These are phyloP conservation scores for Acanthamoeba healyi DNA, from an alignment of 208 protist species.

Conservation along the genomic window DNA sequence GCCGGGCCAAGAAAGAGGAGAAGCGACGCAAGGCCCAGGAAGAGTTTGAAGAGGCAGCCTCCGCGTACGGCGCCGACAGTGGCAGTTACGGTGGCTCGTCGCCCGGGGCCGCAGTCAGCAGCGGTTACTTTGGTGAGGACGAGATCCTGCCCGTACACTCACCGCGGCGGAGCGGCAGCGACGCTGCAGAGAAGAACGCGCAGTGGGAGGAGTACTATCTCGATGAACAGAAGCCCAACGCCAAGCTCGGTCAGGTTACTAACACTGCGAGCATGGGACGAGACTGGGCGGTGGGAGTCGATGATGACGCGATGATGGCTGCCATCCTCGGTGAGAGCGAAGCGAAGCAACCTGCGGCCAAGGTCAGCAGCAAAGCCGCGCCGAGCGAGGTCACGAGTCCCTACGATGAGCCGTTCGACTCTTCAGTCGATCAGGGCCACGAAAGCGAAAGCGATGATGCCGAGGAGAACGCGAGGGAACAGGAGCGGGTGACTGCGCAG, in stretches of 20 bases:
- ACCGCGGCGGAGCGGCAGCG: neutral
- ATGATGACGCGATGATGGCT: neutral
- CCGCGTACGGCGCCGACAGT: neutral
- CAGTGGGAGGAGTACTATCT: constrained; percentile 30
- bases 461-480: neutral
- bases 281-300: neutral
- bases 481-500: neutral
- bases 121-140: neutral
- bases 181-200: neutral
- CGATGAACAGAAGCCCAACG: neutral
- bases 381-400: neutral
- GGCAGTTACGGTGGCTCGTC: neutral
- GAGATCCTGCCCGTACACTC: neutral
- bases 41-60: neutral
- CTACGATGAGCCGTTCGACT: neutral
- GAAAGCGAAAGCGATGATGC: too few relatives aligned
- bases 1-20: constrained; percentile 6
- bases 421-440: too few relatives aligned
- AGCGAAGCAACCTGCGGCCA: neutral
- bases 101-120: neutral
- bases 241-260: neutral
- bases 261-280: neutral
- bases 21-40: neutral
- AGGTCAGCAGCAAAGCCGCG: neutral
- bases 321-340: neutral